Percentiles rank a stretch among this genome's conserved stretches.
These are phyloP conservation scores for Eutrema japonicum DNA, from an alignment of 345 rosid genomes.

Conservation along the genomic window DNA sequence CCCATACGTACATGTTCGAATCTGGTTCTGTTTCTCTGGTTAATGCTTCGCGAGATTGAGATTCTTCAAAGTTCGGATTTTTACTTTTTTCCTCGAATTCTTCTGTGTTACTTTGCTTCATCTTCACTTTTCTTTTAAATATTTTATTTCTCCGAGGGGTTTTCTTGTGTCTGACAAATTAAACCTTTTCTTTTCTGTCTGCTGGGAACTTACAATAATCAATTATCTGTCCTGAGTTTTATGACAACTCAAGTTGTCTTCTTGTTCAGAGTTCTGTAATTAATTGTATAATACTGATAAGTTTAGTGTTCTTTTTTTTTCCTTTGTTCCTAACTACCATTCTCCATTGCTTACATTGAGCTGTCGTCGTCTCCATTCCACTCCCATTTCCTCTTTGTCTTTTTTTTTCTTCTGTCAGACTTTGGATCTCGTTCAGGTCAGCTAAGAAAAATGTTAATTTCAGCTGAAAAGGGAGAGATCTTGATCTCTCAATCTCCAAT, in stretches of 20 bases:
- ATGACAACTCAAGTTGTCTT: constrained; percentile 45
- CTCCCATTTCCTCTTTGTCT: constrained; percentile 31
- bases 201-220: constrained; percentile 24
- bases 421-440: constrained; percentile 35
- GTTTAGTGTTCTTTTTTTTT: constrained; percentile 28
- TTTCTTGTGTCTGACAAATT: constrained; percentile 42
- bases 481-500: constrained; percentile 39
- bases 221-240: constrained; percentile 24
- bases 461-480: constrained; percentile 51
- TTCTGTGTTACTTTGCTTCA: constrained; percentile 39
- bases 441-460: constrained; percentile 46
- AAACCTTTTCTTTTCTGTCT: constrained; percentile 29
- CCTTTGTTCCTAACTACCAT: constrained; percentile 39
- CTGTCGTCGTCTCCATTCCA: constrained; percentile 42
- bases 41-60: constrained; percentile 34
- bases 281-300: constrained; percentile 25
- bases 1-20: constrained; percentile 11
- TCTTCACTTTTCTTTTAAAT: constrained; percentile 32
- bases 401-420: constrained; percentile 33
- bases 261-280: constrained; percentile 42
- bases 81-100: not conserved
- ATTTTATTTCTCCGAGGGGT: constrained; percentile 1
- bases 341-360: constrained; percentile 30
- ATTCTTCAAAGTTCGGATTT: constrained; percentile 35
- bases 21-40: constrained; percentile 35